A percentile compares a stretch with the other conserved stretches of the same genome.
phyloP scores from a whole-genome alignment of 345 rosid species.

The Eucalyptus caleyi region DNA sequence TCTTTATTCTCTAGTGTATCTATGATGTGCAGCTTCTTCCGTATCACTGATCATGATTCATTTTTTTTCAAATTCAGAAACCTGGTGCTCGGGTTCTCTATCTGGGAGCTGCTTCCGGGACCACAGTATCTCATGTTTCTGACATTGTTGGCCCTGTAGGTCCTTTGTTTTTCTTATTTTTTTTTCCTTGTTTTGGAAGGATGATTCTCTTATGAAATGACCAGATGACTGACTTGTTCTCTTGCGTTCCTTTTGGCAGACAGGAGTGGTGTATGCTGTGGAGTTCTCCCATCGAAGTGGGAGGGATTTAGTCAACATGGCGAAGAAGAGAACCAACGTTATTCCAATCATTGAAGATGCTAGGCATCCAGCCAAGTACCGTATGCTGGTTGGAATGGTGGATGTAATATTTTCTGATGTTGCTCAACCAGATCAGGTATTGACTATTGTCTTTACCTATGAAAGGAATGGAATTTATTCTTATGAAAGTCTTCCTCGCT shows the following conservation, averaged over 20 bases:
- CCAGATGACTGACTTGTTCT: background rate
- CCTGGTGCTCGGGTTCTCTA: too few species aligned
- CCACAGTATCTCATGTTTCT: too few species aligned
- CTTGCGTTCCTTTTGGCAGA: constrained; percentile 14
- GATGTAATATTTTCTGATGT: constrained; percentile 99
- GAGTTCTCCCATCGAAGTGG: constrained; percentile 99
- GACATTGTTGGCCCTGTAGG: too few species aligned
- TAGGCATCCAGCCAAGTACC: constrained; percentile 90
- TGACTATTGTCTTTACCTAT: background rate
- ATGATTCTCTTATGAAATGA: background rate
- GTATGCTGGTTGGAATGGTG: constrained; percentile 99
- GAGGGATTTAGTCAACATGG: constrained; percentile 97
- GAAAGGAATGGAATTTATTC: background rate
- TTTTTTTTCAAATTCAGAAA: background rate
- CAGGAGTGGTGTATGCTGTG: constrained; percentile 88
- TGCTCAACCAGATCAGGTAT: constrained; percentile 99
- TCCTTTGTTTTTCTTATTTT: background rate
- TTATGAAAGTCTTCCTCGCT: background rate
- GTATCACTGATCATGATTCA: background rate
- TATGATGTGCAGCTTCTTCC: background rate
- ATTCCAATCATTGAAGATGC: constrained; percentile 98
- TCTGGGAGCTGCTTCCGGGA: too few species aligned
- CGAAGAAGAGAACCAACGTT: constrained; percentile 89
- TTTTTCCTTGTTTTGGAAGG: background rate
- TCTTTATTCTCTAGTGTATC: background rate